A percentile compares a stretch with the other conserved stretches of the same genome.
Conservation (phyloP, 495 filamentous ascomycete genomes). For the Neurospora sublineolata region DNA sequence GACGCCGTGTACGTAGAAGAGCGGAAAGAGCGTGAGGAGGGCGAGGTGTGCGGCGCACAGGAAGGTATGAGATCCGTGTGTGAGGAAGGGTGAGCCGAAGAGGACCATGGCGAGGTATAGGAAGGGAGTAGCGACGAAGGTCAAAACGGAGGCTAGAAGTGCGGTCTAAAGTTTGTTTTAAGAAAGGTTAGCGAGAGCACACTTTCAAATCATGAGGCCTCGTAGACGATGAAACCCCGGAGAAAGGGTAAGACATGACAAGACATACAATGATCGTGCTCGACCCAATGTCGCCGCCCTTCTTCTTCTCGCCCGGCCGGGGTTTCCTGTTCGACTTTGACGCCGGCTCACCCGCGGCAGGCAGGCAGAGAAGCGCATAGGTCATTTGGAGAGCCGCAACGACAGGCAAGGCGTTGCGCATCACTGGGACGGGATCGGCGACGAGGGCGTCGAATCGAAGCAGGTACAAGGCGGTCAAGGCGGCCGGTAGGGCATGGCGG, state of each 20-base stretch:
- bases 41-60: slow-evolving; percentile 74
- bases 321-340: slow-evolving; percentile 21
- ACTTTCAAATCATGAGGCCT: background rate
- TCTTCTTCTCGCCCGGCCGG: slow-evolving; percentile 35
- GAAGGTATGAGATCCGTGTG: slow-evolving; percentile 65
- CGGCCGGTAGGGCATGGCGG: slow-evolving; percentile 31
- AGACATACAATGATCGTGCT: slow-evolving; percentile 26
- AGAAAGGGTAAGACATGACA: background rate
- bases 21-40: slow-evolving; percentile 56
- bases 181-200: background rate
- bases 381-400: slow-evolving; percentile 52
- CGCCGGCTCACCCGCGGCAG: slow-evolving; percentile 41
- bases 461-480: slow-evolving; percentile 51
- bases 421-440: slow-evolving; percentile 52
- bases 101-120: slow-evolving; percentile 60
- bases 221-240: too few species aligned
- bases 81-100: slow-evolving; percentile 83
- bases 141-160: slow-evolving; percentile 52
- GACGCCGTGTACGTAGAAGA: slow-evolving; percentile 79
- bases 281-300: slow-evolving; percentile 12
- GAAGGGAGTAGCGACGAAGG: slow-evolving; percentile 42
- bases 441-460: slow-evolving; percentile 57
- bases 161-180: slow-evolving; percentile 36
- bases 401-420: slow-evolving; percentile 49
- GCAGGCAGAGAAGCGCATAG: slow-evolving; percentile 65